Percentiles rank a stretch among this genome's conserved stretches.
Evolutionary conservation across 306 rosid genomes (phyloP).

Genomic region (Prunus padus): DNA sequence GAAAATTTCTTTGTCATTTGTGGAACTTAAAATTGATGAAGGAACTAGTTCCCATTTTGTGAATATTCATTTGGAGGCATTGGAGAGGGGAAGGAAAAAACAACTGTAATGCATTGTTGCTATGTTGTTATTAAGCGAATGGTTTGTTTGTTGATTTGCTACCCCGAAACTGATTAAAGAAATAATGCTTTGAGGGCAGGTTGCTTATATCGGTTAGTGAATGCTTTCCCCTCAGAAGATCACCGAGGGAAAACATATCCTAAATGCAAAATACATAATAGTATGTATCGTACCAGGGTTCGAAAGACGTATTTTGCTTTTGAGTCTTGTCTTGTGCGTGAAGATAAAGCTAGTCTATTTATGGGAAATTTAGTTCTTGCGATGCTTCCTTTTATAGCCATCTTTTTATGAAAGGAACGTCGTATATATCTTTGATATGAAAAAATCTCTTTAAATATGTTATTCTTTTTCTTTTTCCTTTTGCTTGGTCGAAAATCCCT

Average conservation of each 20-base stretch:
- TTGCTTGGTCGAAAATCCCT: not conserved
- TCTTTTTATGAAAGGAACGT: not conserved
- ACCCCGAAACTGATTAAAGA: conserved; percentile 13
- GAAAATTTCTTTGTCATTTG: conserved; percentile 31
- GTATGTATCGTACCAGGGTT: no score
- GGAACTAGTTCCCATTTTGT: conserved; percentile 47
- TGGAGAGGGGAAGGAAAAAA: conserved; percentile 28
- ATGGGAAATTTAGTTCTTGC: no score
- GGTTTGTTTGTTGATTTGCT: conserved; percentile 31
- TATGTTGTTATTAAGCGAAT: conserved; percentile 24
- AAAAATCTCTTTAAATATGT: not conserved
- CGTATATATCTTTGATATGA: not conserved
- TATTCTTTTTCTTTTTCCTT: not conserved
- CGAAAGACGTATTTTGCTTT: no score
- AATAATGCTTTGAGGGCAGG: conserved; percentile 20
- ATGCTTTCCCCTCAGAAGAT: no score
- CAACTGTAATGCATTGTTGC: conserved; percentile 36
- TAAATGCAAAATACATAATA: no score
- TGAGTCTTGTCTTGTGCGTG: no score
- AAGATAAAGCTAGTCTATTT: no score
- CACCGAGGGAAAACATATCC: no score
- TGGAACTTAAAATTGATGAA: conserved; percentile 36
- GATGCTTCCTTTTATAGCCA: not conserved
- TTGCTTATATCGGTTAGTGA: not conserved
- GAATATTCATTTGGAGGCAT: conserved; percentile 54